phyloP scores from a whole-genome alignment of 257 asterid genomes.

The Galeopsis tetrahit region DNA sequence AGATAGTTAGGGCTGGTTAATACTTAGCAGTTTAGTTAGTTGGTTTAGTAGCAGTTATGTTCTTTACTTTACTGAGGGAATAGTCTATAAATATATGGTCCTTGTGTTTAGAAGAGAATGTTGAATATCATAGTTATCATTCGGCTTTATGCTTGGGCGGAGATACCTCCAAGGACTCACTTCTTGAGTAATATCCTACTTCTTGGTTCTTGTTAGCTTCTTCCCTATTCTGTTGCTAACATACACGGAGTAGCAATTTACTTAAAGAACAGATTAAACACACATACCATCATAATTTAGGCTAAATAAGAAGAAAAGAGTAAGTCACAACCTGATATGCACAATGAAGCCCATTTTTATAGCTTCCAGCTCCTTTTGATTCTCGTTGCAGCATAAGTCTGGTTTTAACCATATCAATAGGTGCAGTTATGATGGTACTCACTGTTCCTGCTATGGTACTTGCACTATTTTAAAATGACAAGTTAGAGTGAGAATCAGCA shows the following conservation, averaged over 20 bases:
- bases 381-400: conserved; percentile 94
- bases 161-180: too few species aligned
- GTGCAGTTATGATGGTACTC: conserved; percentile 91
- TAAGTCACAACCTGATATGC: conserved; percentile 75
- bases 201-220: too few species aligned
- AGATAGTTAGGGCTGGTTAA: too few species aligned
- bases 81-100: too few species aligned
- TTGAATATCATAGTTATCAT: too few species aligned
- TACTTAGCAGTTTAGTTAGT: too few species aligned
- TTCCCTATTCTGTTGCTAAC: too few species aligned
- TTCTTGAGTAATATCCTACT: too few species aligned
- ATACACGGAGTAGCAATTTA: conserved; percentile 22
- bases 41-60: too few species aligned
- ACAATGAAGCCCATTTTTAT: conserved; percentile 84
- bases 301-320: conserved; percentile 30
- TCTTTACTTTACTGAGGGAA: too few species aligned
- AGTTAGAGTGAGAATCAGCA: conserved; percentile 41
- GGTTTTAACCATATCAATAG: conserved; percentile 91
- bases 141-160: too few species aligned
- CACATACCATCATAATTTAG: conserved; percentile 9
- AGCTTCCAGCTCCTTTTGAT: conserved; percentile 62
- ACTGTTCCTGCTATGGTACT: conserved; percentile 82
- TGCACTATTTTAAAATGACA: conserved; percentile 57
- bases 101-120: too few species aligned
- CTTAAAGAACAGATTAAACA: conserved; percentile 5